Evolutionary conservation across 1,139 yeast genomes (phyloP).

Genomic region (Tardiomyces depauwii): DNA sequence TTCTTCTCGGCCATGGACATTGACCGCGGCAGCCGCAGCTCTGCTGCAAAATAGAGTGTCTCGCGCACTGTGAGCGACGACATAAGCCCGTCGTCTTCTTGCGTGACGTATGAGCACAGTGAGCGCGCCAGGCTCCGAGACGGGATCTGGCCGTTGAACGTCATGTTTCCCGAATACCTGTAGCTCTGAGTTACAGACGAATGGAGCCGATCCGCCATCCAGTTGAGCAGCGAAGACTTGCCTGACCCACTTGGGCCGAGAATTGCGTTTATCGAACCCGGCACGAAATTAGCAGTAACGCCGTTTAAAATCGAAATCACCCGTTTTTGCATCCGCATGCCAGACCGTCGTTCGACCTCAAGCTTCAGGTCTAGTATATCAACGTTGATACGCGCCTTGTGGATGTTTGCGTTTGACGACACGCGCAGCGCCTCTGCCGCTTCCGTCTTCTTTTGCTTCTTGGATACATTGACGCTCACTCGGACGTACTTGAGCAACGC

Average conservation of each 20-base stretch:
- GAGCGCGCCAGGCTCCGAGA: constrained; percentile 35
- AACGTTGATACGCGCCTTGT: not conserved
- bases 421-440: constrained; percentile 3
- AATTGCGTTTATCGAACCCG: constrained; percentile 64
- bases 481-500: constrained; percentile 32
- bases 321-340: not conserved
- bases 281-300: constrained; percentile 46
- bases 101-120: constrained; percentile 66
- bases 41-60: constrained; percentile 63
- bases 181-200: constrained; percentile 31
- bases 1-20: constrained; percentile 19
- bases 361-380: constrained; percentile 2
- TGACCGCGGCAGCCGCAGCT: constrained; percentile 38
- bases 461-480: constrained; percentile 43
- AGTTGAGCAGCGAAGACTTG: constrained; percentile 61
- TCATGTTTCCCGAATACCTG: constrained; percentile 31
- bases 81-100: constrained; percentile 63
- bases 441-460: constrained; percentile 9
- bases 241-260: constrained; percentile 92
- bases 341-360: not conserved
- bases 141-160: constrained; percentile 33
- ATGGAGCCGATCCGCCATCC: constrained; percentile 50
- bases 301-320: constrained; percentile 31
- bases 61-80: constrained; percentile 68
- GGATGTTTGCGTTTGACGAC: not conserved